These are phyloP conservation scores for Phytopythium aichiense DNA, from an alignment of 352 stramenopile species.

Conservation along the genomic window DNA sequence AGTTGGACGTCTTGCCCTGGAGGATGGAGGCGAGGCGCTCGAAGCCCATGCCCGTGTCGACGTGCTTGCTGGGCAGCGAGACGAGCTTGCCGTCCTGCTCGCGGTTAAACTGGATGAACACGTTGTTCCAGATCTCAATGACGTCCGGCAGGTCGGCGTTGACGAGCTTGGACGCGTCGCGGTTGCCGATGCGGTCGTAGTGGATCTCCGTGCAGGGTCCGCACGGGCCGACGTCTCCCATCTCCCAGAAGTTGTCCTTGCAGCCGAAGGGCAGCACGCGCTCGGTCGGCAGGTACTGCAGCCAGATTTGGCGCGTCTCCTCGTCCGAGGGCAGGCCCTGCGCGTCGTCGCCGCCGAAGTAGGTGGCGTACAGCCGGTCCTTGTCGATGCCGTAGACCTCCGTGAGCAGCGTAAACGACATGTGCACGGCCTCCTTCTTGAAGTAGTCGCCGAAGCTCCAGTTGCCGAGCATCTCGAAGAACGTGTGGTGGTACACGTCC, in stretches of 20 bases:
- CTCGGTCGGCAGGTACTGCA: conserved; percentile 83
- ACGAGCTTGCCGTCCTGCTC: conserved; percentile 89
- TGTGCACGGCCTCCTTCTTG: conserved; percentile 94
- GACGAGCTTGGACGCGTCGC: conserved; percentile 91
- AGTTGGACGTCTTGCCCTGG: conserved; percentile 93
- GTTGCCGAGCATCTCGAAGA: conserved; percentile 99
- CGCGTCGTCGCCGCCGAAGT: conserved; percentile 59
- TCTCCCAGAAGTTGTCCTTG: conserved; percentile 97
- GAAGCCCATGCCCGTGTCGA: conserved; percentile 98
- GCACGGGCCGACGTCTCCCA: conserved; percentile 93
- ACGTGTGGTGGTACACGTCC: conserved; percentile 97
- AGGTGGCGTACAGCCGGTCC: conserved; percentile 62
- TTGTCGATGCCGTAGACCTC: conserved; percentile 70
- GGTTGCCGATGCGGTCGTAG: conserved; percentile 80
- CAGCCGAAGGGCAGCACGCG: conserved; percentile 92
- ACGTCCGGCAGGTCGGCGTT: conserved; percentile 51
- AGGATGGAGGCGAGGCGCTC: conserved; percentile 95
- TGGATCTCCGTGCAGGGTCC: conserved; percentile 95
- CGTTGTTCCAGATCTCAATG: conserved; percentile 98
- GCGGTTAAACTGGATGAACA: conserved; percentile 99
- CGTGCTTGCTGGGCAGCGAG: conserved; percentile 87
- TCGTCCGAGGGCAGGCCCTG: conserved; percentile 52
- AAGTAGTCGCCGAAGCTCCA: conserved; percentile 99
- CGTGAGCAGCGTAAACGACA: conserved; percentile 93
- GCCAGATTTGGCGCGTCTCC: conserved; percentile 89